Percentiles rank a stretch among this genome's conserved stretches.
phyloP scores from a whole-genome alignment of 2,329 filamentous ascomycete genomes.

The Hypomyces perniciosus region DNA sequence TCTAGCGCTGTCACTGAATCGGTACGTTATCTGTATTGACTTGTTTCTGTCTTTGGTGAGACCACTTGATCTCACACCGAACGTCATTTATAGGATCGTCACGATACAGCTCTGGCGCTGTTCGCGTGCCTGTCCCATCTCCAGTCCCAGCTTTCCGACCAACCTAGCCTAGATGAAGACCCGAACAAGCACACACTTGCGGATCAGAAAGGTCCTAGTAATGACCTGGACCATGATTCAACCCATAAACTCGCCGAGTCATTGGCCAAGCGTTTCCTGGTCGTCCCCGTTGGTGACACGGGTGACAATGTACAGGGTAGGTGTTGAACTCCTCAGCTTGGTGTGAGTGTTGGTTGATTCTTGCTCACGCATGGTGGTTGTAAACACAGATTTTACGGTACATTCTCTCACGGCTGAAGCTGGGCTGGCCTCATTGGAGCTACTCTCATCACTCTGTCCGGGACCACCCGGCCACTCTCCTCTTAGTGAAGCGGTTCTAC shows the following conservation, averaged over 20 bases:
- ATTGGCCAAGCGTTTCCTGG: too few species aligned
- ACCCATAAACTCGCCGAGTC: too few species aligned
- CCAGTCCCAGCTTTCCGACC: background rate
- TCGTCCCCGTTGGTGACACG: too few species aligned
- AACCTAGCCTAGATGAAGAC: background rate
- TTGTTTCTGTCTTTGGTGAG: background rate
- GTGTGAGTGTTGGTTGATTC: background rate
- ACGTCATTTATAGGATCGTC: background rate
- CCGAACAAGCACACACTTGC: background rate
- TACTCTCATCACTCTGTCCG: background rate
- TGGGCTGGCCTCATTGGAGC: conserved; percentile 4
- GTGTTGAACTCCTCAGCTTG: too few species aligned
- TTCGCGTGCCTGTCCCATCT: background rate
- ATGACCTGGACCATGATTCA: too few species aligned
- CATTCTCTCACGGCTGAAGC: conserved; percentile 5
- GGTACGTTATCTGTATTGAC: too few species aligned
- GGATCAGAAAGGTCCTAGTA: background rate
- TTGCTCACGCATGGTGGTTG: background rate
- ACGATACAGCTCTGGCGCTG: background rate
- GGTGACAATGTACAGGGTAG: too few species aligned
- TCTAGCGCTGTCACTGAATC: too few species aligned
- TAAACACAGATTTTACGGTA: conserved; percentile 2
- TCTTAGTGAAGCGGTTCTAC: conserved; percentile 16
- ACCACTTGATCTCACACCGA: background rate
- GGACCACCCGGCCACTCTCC: background rate